Conservation (phyloP, 306 rosid species). For the Castanea mollissima region DNA sequence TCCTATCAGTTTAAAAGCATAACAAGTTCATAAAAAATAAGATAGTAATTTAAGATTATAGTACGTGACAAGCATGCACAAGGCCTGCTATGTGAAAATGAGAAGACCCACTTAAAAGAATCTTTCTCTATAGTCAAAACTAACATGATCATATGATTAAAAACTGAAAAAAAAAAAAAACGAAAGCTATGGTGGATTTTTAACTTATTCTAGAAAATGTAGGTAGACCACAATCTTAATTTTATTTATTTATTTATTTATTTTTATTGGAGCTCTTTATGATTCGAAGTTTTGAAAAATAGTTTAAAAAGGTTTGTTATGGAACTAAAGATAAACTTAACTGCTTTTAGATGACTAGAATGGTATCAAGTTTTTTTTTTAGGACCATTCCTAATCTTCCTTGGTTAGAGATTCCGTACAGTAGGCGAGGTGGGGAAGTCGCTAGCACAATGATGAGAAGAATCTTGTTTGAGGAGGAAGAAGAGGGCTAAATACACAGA, state of each 20-base stretch:
- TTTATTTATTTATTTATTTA: not conserved
- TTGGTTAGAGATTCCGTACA: conserved; percentile 32
- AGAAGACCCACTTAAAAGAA: conserved; percentile 39
- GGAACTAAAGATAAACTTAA: not conserved
- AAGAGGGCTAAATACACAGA: not conserved
- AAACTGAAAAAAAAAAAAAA: not conserved
- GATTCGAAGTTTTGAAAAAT: conserved; percentile 20
- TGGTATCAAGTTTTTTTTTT: conserved; percentile 11
- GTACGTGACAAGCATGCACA: conserved; percentile 56
- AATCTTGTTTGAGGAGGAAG: conserved; percentile 34
- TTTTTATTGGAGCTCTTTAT: conserved; percentile 19
- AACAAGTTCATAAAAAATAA: not conserved
- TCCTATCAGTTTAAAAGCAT: too few relatives aligned
- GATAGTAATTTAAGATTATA: conserved; percentile 22
- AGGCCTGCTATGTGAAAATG: conserved; percentile 17
- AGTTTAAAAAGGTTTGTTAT: conserved; percentile 4
- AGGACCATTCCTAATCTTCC: conserved; percentile 24
- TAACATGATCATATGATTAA: conserved; percentile 33
- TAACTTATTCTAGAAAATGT: conserved; percentile 21
- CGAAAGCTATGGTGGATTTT: conserved; percentile 21
- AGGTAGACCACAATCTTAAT: conserved; percentile 17
- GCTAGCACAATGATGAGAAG: conserved; percentile 43
- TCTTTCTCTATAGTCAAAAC: conserved; percentile 36
- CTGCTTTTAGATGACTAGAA: not conserved
- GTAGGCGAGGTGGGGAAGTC: conserved; percentile 43